A percentile compares a stretch with the other conserved stretches of the same genome.
phyloP scores from a whole-genome alignment of 2,329 filamentous ascomycete species.

The Plenodomus biglobosus region DNA sequence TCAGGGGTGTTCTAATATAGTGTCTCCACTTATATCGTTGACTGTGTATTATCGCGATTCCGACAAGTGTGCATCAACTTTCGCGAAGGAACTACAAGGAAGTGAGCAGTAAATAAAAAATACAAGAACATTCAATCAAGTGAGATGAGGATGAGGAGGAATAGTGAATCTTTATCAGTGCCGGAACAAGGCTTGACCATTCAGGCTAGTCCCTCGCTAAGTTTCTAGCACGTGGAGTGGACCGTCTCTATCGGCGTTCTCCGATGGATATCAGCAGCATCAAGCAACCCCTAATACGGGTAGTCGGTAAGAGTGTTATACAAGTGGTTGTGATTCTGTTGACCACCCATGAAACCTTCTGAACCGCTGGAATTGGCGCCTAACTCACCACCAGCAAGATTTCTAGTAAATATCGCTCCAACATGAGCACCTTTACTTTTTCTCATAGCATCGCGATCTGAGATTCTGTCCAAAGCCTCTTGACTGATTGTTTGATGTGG shows the following conservation, averaged over 20 bases:
- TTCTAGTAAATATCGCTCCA: not conserved
- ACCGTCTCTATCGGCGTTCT: constrained; percentile 19
- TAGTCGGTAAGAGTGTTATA: not conserved
- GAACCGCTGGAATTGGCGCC: not conserved
- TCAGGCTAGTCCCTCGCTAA: constrained; percentile 21
- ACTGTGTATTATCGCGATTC: not conserved
- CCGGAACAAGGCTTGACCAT: constrained; percentile 2
- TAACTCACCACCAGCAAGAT: constrained; percentile 16
- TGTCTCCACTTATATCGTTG: not conserved
- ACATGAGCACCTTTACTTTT: constrained; percentile 3
- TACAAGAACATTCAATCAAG: not conserved
- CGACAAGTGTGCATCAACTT: not conserved
- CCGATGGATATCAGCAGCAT: constrained; percentile 11
- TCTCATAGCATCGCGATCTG: constrained; percentile 20
- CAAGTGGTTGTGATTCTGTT: not conserved
- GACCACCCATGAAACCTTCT: not conserved
- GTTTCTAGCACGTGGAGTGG: constrained; percentile 18
- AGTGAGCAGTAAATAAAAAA: not conserved
- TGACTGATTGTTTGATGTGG: constrained; percentile 20
- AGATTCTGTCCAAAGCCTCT: not conserved
- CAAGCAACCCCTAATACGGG: constrained; percentile 5
- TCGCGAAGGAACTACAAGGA: not conserved
- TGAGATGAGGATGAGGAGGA: not conserved
- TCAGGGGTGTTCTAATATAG: not conserved
- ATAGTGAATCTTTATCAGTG: constrained; percentile 19